Evolutionary conservation across 2,329 filamentous ascomycete species (phyloP).

Genomic region (Aspergillus texensis): DNA sequence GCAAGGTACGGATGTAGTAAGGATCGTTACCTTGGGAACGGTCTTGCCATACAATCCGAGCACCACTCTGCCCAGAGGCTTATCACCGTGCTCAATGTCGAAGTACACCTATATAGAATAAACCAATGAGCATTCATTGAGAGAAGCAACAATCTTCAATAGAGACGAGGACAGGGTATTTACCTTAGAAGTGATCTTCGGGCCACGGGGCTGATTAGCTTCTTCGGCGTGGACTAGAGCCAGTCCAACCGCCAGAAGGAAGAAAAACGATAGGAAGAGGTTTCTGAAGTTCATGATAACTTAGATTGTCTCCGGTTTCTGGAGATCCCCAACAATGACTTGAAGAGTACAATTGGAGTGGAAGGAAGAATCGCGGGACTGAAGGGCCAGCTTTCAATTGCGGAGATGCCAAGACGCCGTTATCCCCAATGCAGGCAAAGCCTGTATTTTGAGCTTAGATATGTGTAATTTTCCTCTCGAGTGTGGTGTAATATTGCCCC

Average conservation of each 20-base stretch:
- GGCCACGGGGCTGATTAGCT: conserved; percentile 65
- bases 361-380: conserved; percentile 14
- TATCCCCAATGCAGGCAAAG: conserved; percentile 12
- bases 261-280: conserved; percentile 65
- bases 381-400: conserved; percentile 42
- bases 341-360: conserved; percentile 17
- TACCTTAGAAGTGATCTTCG: conserved; percentile 93
- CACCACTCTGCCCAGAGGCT: conserved; percentile 62
- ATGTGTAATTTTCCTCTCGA: conserved; percentile 15
- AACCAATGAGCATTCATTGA: conserved; percentile 15
- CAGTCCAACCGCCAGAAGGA: conserved; percentile 74
- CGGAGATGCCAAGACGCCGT: conserved; percentile 21
- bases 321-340: conserved; percentile 19
- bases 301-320: conserved; percentile 3
- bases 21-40: conserved; percentile 59
- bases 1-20: neutral
- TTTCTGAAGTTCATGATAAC: conserved; percentile 39
- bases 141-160: neutral
- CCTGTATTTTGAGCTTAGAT: neutral
- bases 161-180: conserved; percentile 3
- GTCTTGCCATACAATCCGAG: conserved; percentile 70
- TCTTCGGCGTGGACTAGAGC: conserved; percentile 71
- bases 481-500: neutral
- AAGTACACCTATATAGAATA: conserved; percentile 58
- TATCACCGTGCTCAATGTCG: conserved; percentile 65